Conservation (phyloP, 2,329 filamentous ascomycete genomes). For the Orbilia oligospora region DNA sequence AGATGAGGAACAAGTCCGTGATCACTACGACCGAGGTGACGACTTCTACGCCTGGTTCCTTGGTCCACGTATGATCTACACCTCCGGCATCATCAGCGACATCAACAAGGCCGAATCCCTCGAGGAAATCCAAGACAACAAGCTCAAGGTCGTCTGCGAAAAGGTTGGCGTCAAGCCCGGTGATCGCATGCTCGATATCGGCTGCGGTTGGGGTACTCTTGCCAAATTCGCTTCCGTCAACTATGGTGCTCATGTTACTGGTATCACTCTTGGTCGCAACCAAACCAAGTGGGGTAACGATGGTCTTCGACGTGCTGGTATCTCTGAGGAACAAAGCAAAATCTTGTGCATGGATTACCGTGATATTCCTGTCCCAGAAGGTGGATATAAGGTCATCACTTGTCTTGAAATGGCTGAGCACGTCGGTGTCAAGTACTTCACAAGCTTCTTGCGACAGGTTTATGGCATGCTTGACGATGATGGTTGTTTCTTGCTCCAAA, state of each 20-base stretch:
- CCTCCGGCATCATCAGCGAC: constrained; percentile 92
- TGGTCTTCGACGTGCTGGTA: constrained; percentile 83
- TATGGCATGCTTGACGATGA: constrained; percentile 97
- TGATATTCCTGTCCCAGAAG: constrained; percentile 84
- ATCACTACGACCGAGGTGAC: constrained; percentile 97
- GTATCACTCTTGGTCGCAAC: constrained; percentile 94
- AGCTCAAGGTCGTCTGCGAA: constrained; percentile 93
- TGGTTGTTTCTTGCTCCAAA: constrained; percentile 95
- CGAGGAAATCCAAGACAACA: constrained; percentile 98
- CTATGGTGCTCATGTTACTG: constrained; percentile 87
- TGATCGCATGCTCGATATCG: constrained; percentile 91
- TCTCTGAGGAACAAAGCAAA: constrained; percentile 88
- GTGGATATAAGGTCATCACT: constrained; percentile 92
- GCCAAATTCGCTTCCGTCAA: constrained; percentile 92
- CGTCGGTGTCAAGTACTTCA: constrained; percentile 92
- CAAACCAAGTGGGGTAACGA: constrained; percentile 97
- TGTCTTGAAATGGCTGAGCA: constrained; percentile 99
- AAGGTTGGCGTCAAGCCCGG: constrained; percentile 88
- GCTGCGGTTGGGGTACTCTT: constrained; percentile 97
- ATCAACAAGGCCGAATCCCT: constrained; percentile 88
- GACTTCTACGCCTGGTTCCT: constrained; percentile 99
- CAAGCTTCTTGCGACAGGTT: constrained; percentile 84
- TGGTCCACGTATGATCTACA: constrained; percentile 98
- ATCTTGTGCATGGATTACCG: constrained; percentile 98
- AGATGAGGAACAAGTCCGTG: constrained; percentile 98